Evolutionary conservation across 2,329 filamentous ascomycete species (phyloP), one percentile per base, ranked within the genome.

Genomic region (Fulvia fulva): DNA sequence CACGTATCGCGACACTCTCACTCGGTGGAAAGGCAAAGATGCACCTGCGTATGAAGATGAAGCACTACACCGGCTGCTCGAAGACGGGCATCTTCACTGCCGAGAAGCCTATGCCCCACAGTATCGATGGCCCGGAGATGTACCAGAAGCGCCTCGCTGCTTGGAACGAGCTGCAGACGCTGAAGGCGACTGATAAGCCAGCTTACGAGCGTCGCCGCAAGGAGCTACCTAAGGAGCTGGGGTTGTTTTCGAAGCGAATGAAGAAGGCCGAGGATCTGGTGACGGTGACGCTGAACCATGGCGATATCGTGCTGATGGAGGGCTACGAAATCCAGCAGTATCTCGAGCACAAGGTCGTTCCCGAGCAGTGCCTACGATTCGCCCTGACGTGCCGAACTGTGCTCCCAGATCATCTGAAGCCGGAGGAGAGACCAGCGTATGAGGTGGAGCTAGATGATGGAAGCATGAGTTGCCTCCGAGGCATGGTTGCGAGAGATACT

Each of bases 231-330:
- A 69, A 68, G n/a, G 69, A 78, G n/a, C 61, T 80, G 1, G 66
- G 65, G 0, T 56, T 77, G 2, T 69, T 65, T 49, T 60, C 66
- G 8, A 70, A 68, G 16, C 66, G 69, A 1, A 66, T 66, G 28
- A 73, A 59, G n/a, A 70, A 71, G 3, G 70, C 71, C 62, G 45
- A 69, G 62, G 46, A 68, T 22, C 55, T 73, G 9, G 71, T 84
- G 14, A 75, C 71, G 1, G 68, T 84, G 66, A 72, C 75, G 1
- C 72, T 89, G 3, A 75, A 78, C 7, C 86, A 89, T 67, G 86
- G 86, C 0, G 86, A 88, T 66, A 80, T 88, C 11, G 78, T 85
- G 1, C 74, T 87, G 19, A 88, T 88, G 85, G 80, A 85, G 63
- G 85, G 85, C 0, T 73, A 73, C 0, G 72, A 75, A 0, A 81